Percentiles rank a stretch among this genome's conserved stretches.
Evolutionary conservation across 2,329 filamentous ascomycete genomes (phyloP).

Genomic region (Bimuria novae-zelandiae): DNA sequence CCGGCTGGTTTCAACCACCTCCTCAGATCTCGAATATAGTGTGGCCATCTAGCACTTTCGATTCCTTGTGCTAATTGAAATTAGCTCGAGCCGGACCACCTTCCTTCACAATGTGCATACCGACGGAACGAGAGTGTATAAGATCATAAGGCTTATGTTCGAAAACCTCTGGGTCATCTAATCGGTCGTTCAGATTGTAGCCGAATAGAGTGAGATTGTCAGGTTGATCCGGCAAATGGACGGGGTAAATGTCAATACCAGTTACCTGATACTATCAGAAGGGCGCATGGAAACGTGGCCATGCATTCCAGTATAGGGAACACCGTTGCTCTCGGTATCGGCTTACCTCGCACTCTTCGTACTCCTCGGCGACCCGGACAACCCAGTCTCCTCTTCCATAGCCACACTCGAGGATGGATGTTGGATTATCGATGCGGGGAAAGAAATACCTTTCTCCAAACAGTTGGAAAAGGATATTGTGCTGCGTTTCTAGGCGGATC

Average conservation of each 20-base stretch:
- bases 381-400: conserved; percentile 47
- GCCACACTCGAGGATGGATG: conserved; percentile 45
- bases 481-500: conserved; percentile 41
- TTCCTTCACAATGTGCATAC: neutral
- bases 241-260: conserved; percentile 45
- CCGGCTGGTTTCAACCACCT: conserved; percentile 73
- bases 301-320: neutral
- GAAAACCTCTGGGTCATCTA: conserved; percentile 55
- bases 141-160: conserved; percentile 75
- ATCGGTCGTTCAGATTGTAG: conserved; percentile 46
- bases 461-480: conserved; percentile 38
- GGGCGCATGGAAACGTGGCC: conserved; percentile 3
- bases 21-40: conserved; percentile 77
- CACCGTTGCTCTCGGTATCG: neutral
- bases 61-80: conserved; percentile 63
- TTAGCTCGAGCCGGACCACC: neutral
- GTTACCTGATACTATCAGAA: conserved; percentile 37
- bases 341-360: conserved; percentile 45
- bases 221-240: conserved; percentile 40
- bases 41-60: conserved; percentile 71
- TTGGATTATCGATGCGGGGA: conserved; percentile 35
- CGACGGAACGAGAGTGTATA: conserved; percentile 75
- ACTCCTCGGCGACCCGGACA: conserved; percentile 43
- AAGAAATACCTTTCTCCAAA: conserved; percentile 38
- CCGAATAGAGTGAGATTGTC: conserved; percentile 42